phyloP scores from a whole-genome alignment of 1,284 basidiomycete species.

The Ganoderma resinaceum region DNA sequence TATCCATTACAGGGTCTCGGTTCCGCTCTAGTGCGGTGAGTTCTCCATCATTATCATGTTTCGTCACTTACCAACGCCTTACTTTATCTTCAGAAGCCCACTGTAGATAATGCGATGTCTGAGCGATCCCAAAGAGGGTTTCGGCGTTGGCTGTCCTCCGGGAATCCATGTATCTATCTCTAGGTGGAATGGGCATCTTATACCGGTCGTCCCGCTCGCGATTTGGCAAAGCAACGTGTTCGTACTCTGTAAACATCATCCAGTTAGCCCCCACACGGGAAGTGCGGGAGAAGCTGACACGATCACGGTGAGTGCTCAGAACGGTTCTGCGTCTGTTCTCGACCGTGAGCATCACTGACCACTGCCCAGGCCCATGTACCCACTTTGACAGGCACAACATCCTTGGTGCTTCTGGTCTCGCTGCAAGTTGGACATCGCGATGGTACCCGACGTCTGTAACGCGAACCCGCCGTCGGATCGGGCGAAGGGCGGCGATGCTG shows the following conservation, averaged over 20 bases:
- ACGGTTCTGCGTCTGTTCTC: not conserved
- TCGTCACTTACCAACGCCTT: conserved; percentile 14
- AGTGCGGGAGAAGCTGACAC: conserved; percentile 28
- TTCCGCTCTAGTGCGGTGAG: not conserved
- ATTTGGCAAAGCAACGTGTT: not conserved
- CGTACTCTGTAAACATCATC: not conserved
- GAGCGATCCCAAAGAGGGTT: not conserved
- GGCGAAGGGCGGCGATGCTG: conserved; percentile 4
- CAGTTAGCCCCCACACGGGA: conserved; percentile 13
- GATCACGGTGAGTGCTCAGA: conserved; percentile 8
- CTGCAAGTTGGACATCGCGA: not conserved
- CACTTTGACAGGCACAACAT: conserved; percentile 1
- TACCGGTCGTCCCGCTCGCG: not conserved
- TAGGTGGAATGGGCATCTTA: conserved; percentile 1
- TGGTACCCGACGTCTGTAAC: not conserved
- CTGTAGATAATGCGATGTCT: not conserved
- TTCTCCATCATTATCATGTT: conserved; percentile 7
- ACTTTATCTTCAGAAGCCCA: conserved; percentile 15
- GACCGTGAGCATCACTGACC: not conserved
- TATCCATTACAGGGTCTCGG: not conserved
- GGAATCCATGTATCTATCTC: conserved; percentile 1
- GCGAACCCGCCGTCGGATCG: not conserved
- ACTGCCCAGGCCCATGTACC: not conserved
- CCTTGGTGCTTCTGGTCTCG: not conserved
- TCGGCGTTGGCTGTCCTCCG: not conserved